These are phyloP conservation scores for Coccomyxa sp. DNA, from an alignment of 139 green algal species.

Conservation along the genomic window DNA sequence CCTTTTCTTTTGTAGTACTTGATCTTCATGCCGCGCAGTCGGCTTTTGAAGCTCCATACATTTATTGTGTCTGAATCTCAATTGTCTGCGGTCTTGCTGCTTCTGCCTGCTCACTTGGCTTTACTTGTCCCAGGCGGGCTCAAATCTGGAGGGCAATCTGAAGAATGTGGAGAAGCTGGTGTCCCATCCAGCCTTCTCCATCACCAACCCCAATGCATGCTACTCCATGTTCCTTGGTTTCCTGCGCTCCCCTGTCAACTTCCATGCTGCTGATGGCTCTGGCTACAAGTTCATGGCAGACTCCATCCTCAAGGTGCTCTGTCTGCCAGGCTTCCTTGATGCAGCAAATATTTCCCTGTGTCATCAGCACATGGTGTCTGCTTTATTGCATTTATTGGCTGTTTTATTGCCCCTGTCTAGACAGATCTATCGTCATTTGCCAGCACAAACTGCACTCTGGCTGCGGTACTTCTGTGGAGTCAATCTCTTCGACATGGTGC, in stretches of 20 bases:
- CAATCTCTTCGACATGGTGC: background rate
- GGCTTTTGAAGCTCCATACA: no score
- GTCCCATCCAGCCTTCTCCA: conserved; percentile 81
- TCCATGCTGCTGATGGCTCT: conserved; percentile 89
- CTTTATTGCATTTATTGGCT: background rate
- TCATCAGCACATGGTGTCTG: background rate
- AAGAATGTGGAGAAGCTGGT: conserved; percentile 62
- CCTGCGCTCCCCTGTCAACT: conserved; percentile 80
- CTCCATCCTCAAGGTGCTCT: conserved; percentile 64
- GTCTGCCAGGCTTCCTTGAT: background rate
- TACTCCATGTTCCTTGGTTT: conserved; percentile 78
- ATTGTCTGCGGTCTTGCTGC: no score
- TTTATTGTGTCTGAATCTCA: no score
- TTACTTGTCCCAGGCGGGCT: conserved; percentile 45
- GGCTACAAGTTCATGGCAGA: conserved; percentile 94
- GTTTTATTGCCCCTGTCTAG: background rate
- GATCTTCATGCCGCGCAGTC: background rate
- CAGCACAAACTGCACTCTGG: background rate
- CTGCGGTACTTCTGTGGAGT: background rate
- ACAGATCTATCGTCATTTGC: no score
- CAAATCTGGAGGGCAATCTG: conserved; percentile 76
- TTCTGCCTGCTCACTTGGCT: background rate
- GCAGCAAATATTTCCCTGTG: background rate
- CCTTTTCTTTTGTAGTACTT: background rate
- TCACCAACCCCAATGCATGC: conserved; percentile 92